Evolutionary conservation across 2,329 filamentous ascomycete genomes (phyloP), one percentile per base, ranked within the genome.

Genomic region (Fusarium acutatum): DNA sequence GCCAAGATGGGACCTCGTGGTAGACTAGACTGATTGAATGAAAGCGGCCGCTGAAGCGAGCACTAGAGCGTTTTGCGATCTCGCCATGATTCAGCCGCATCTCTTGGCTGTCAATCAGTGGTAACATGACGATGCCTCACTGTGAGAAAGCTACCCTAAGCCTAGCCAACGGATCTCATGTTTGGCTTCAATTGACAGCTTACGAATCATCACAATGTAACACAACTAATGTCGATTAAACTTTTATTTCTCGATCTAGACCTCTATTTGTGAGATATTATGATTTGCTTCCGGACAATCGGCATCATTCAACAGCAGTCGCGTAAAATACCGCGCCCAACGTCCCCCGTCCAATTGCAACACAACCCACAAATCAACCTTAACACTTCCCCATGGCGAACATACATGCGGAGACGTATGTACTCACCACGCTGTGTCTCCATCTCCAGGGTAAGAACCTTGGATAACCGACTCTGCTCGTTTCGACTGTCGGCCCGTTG

Each of bases 61-160:
- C 52, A 65, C 67, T 54, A 70, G 28, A 49, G 32, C 26, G 26
- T 24, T 28, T 34, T 30, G 5, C 6, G 26, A 58, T 53, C 58
- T 59, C 46, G 67, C 11, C 50, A 69, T 69, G 65, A 35, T 49
- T 69, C 52, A 69, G 67, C 67, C 67, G 65, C 67, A 69, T 69
- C 46, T 70, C 67, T 70, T 69, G 67, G 66, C 67, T 65, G 46
- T 26, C 46, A 65, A 52, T 53, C 14, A 37, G 4, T 30, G n/a
- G 6, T 30, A 11, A 13, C 15, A 52, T 22, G 34, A 52, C 28
- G 35, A 50, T n/a, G 32, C 11, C 14, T 59, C 11, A 20, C 30
- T n/a, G 20, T 30, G 20, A 30, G 20, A 37, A 15, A 14, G 6
- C 43, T 61, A 61, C 49, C 49, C 49, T 61, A 35, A 1, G n/a